Conservation (phyloP, 139 green algal genomes). For the Closterium sp. region DNA sequence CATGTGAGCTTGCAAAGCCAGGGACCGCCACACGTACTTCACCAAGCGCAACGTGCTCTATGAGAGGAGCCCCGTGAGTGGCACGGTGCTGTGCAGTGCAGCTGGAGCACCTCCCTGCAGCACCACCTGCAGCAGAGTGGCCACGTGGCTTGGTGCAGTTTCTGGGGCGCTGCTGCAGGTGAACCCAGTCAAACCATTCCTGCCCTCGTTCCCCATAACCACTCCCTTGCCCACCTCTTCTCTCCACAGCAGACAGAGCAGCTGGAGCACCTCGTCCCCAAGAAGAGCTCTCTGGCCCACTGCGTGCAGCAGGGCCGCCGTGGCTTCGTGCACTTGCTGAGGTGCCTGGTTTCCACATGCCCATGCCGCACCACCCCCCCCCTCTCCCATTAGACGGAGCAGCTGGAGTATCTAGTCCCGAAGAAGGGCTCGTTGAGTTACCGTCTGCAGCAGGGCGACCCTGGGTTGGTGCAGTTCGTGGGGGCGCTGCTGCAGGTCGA, state of each 20-base stretch:
- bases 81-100: background rate
- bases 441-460: slow-evolving; percentile 19
- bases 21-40: slow-evolving; percentile 78
- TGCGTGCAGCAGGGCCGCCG: no score
- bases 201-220: no score
- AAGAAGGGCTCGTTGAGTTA: slow-evolving; percentile 25
- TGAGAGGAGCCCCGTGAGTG: slow-evolving; percentile 8
- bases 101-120: no score
- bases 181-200: background rate
- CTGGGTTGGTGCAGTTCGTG: slow-evolving; percentile 44
- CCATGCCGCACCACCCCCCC: no score
- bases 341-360: no score
- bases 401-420: slow-evolving; percentile 40
- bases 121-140: no score
- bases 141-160: no score
- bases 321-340: no score
- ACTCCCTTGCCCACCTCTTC: background rate
- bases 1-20: no score
- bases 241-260: slow-evolving; percentile 1
- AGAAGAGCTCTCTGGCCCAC: no score
- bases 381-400: background rate
- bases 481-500: slow-evolving; percentile 5
- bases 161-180: no score
- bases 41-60: slow-evolving; percentile 57
- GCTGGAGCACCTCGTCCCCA: no score